These are phyloP conservation scores for Neofusicoccum sp. DNA, from an alignment of 2,329 filamentous ascomycete species.

Conservation along the genomic window DNA sequence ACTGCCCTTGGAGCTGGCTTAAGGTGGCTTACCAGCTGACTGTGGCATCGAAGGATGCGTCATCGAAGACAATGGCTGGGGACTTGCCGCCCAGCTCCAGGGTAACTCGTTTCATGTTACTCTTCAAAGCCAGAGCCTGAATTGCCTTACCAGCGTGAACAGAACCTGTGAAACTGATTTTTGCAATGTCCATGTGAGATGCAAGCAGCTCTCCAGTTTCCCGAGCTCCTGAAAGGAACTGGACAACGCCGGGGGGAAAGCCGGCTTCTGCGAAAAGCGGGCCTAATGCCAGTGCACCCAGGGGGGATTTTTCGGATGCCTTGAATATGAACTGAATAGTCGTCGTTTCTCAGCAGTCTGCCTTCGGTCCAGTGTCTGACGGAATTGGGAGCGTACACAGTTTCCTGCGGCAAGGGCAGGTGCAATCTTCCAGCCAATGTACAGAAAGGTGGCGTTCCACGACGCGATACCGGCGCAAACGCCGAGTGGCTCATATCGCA, in stretches of 20 bases:
- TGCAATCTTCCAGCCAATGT: slow-evolving; percentile 80
- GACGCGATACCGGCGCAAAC: slow-evolving; percentile 85
- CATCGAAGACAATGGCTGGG: slow-evolving; percentile 74
- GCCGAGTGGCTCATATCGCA: slow-evolving; percentile 74
- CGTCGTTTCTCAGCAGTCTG: slow-evolving; percentile 23
- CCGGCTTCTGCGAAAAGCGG: slow-evolving; percentile 77
- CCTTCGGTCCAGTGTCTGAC: slow-evolving; percentile 61
- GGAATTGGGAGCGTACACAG: slow-evolving; percentile 58
- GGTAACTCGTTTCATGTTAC: slow-evolving; percentile 83
- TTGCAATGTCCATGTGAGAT: slow-evolving; percentile 69
- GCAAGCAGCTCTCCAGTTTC: slow-evolving; percentile 74
- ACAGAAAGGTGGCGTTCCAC: slow-evolving; percentile 59
- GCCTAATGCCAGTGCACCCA: slow-evolving; percentile 59
- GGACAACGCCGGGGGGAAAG: slow-evolving; percentile 76
- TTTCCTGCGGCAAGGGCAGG: slow-evolving; percentile 84
- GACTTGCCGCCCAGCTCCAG: slow-evolving; percentile 91
- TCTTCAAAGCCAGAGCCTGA: slow-evolving; percentile 65
- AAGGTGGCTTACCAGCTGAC: slow-evolving; percentile 54
- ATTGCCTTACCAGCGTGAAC: slow-evolving; percentile 81
- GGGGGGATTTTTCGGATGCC: slow-evolving; percentile 73
- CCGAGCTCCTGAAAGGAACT: slow-evolving; percentile 67
- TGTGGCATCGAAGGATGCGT: slow-evolving; percentile 73
- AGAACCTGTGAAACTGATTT: slow-evolving; percentile 90
- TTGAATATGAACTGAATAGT: slow-evolving; percentile 65
- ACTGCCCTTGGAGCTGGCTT: slow-evolving; percentile 68